Base-by-base conservation (phyloP, 768 basidiomycete genomes). In the Suillus sp. region DNA sequence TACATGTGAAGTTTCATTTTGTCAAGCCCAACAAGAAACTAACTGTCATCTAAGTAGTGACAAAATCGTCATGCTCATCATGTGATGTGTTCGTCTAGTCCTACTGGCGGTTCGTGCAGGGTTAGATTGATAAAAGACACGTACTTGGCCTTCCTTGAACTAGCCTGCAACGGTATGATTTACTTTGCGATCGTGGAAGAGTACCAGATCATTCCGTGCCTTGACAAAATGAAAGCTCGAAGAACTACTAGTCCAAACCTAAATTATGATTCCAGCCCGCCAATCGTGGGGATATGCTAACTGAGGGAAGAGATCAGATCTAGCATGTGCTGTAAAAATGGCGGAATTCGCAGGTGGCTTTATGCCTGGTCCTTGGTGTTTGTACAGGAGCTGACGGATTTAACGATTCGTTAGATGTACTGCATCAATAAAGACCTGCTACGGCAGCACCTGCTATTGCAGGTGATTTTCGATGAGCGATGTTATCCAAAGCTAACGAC, bases 171-270 rank as follows among this genome's bases (percentile, higher is more conserved):
- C 92, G 5, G 88, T 83, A 70, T 95, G 93, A 47, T 93, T 75
- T 11, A 92, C 80, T 11, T 92, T 92, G 9, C 92, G 84, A 76
- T 95, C 95, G 73, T 95, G 91, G 84, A 96, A 95, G 35, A 96
- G 73, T 4, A 93, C 86, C 22, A 95, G 81, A 68, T 94, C 92
- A 40, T 86, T 85, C 71, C 83, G 81, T 35, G 78, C 74, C 81
- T 80, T 79, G 59, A 43, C 9, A 35, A 43, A n/a, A 60, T 42
- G 48, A 47, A 48, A 48, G 25, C 47, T 48, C 25, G 14, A 48
- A 14, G 50, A 25, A 18, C 54, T 40, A 38, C 14, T 56, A 51
- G 38, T 16, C 30, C 27, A 58, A 20, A 34, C 32, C 8, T 47
- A 48, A 32, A 57, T 32, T 25, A 4, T 25, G 32, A 55, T 43